Evolutionary conservation across 192 early-diverging fungal genomes (phyloP), one percentile per base, ranked within the genome.

Genomic region (Allomyces javanicus): DNA sequence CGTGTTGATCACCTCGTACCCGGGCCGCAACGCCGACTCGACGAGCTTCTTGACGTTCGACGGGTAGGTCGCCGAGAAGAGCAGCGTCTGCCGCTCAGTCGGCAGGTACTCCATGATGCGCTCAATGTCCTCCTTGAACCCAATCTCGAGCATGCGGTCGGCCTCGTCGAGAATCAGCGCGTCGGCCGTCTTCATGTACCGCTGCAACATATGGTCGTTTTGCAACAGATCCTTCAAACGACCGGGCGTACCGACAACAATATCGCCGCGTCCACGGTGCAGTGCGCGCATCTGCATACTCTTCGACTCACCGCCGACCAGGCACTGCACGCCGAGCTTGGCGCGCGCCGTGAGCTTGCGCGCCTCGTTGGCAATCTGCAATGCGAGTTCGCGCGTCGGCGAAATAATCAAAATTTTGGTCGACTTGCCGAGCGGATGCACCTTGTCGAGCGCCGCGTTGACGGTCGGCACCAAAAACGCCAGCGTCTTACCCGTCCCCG

Each of bases 401-500:
- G 90, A 89, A 64, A 95, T 77, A 64, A 93, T 76, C 70, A 94
- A 66, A 64, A 86, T 83, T 22, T 82, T 79, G 17, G 89, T 82
- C 17, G 77, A 66, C 12, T 75, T 73, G 2, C 75, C 70, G 27
- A 75, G 74, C n/a, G 74, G 62, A 25, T 70, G 66, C 63, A 73
- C 68, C 67, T 70, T 63, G 40, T 74, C 72, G 33, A 85, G 40
- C 0, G 87, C 74, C 27, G 86, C 81, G 65, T 97, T 87, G 23
- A 96, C 67, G 1, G 92, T 90, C 10, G 93, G 87, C 33, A 92
- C 80, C 72, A 98, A 73, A 66, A 98, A 98, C n/a, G 92, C 96
- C 22, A 91, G 74, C 0, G 93, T 98, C 74, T 98, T 98, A 61
- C 96, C 96, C 0, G 94, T 96, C 70, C 96, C 96, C 14, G 96